Conservation (phyloP, 1,139 yeast species). For the Debaryomyces sp. region DNA sequence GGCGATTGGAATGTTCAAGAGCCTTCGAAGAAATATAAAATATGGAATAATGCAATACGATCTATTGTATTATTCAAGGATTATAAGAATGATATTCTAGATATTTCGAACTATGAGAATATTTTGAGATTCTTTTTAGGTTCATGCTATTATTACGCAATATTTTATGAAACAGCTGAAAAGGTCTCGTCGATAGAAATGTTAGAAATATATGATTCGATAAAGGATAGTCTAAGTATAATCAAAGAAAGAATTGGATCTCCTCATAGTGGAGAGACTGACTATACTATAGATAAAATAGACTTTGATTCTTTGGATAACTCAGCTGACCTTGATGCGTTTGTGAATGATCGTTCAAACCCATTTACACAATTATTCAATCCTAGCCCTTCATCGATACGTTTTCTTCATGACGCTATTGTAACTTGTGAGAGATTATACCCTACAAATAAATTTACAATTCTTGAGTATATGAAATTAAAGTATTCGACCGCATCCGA, state of each 20-base stretch:
- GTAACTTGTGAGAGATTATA: conserved; percentile 45
- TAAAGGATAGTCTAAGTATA: conserved; percentile 26
- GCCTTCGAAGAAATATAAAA: conserved; percentile 19
- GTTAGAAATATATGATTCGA: conserved; percentile 31
- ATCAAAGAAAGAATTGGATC: neutral
- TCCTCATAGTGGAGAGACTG: conserved; percentile 4
- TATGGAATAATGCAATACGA: conserved; percentile 30
- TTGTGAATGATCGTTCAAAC: neutral
- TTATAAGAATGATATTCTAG: conserved; percentile 12
- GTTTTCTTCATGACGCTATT: conserved; percentile 27
- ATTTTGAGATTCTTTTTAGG: conserved; percentile 26
- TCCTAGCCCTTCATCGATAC: conserved; percentile 25
- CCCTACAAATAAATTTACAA: conserved; percentile 44
- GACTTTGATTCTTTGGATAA: conserved; percentile 4
- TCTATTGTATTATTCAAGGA: conserved; percentile 16
- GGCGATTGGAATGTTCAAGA: conserved; percentile 5
- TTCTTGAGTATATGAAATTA: conserved; percentile 35
- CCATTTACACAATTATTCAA: conserved; percentile 12
- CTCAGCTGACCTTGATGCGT: neutral
- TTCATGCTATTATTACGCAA: conserved; percentile 30
- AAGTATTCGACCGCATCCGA: conserved; percentile 24
- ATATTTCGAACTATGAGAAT: conserved; percentile 14
- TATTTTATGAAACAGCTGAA: conserved; percentile 17
- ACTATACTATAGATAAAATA: neutral
- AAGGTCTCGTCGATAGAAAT: conserved; percentile 31